phyloP scores from a whole-genome alignment of 768 basidiomycete genomes.

The Tylopilus subfusipes region DNA sequence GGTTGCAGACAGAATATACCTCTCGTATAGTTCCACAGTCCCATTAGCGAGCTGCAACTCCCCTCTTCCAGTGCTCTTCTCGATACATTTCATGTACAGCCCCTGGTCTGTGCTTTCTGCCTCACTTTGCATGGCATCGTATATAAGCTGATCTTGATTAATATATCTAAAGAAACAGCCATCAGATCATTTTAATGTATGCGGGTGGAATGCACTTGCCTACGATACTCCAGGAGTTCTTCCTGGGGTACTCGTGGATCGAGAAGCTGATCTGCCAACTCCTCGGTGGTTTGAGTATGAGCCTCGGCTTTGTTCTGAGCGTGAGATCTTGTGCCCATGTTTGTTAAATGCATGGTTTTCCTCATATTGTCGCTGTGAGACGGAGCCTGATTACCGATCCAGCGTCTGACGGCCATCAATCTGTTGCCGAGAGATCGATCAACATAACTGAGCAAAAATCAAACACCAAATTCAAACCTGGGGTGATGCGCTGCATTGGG shows the following conservation, averaged over 20 bases:
- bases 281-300: constrained; percentile 47
- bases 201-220: constrained; percentile 40
- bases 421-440: constrained; percentile 33
- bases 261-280: constrained; percentile 54
- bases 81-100: constrained; percentile 51
- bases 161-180: constrained; percentile 51
- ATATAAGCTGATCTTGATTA: constrained; percentile 65
- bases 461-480: constrained; percentile 28
- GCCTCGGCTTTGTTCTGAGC: constrained; percentile 28
- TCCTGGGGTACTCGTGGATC: constrained; percentile 59
- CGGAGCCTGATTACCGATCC: constrained; percentile 60
- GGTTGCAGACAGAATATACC: constrained; percentile 17
- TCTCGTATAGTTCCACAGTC: constrained; percentile 17
- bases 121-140: constrained; percentile 51
- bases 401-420: constrained; percentile 71
- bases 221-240: constrained; percentile 71
- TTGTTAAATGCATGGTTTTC: constrained; percentile 36
- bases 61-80: constrained; percentile 32
- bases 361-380: constrained; percentile 39
- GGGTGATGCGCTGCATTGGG: constrained; percentile 36
- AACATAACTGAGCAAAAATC: constrained; percentile 22
- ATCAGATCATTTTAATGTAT: background rate
- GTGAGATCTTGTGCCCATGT: constrained; percentile 24
- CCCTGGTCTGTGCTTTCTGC: constrained; percentile 59
- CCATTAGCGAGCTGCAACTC: constrained; percentile 12